A percentile compares a stretch with the other conserved stretches of the same genome.
These are phyloP conservation scores for Backusella westeae DNA, from an alignment of 192 early-diverging fungal species.

Conservation along the genomic window DNA sequence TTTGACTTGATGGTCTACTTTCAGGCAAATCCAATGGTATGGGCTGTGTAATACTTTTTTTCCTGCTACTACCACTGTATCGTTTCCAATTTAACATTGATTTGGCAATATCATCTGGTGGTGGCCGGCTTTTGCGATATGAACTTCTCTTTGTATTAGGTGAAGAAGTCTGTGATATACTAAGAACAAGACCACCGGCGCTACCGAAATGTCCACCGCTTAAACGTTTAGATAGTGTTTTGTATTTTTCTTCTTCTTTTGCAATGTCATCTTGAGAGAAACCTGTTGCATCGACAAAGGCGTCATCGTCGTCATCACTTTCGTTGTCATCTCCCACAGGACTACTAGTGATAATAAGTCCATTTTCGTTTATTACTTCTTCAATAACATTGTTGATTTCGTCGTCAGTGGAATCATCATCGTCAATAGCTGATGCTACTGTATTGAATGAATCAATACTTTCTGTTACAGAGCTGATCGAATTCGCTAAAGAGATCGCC, in stretches of 20 bases:
- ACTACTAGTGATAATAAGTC: neutral
- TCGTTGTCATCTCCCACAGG: neutral
- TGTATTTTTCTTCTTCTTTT: slow-evolving; percentile 5
- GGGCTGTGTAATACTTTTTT: neutral
- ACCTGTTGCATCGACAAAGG: slow-evolving; percentile 24
- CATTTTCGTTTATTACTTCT: neutral
- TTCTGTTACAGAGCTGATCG: neutral
- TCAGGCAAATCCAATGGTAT: neutral
- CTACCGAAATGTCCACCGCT: slow-evolving; percentile 34
- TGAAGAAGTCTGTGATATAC: neutral
- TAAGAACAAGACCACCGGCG: slow-evolving; percentile 36
- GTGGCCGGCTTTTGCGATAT: slow-evolving; percentile 5
- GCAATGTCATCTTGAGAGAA: slow-evolving; percentile 28
- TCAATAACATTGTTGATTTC: neutral
- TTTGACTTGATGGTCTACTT: neutral
- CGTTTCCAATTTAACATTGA: slow-evolving; percentile 35
- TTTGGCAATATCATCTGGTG: slow-evolving; percentile 22
- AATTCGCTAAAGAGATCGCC: neutral
- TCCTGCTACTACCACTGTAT: slow-evolving; percentile 7
- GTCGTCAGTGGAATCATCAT: neutral
- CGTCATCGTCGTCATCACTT: slow-evolving; percentile 16
- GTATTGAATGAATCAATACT: slow-evolving; percentile 28
- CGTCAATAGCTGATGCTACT: neutral
- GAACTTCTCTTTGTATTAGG: neutral
- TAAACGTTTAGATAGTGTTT: slow-evolving; percentile 27